phyloP scores from a whole-genome alignment of 306 rosid genomes.

The Pyrus bretschneideri region DNA sequence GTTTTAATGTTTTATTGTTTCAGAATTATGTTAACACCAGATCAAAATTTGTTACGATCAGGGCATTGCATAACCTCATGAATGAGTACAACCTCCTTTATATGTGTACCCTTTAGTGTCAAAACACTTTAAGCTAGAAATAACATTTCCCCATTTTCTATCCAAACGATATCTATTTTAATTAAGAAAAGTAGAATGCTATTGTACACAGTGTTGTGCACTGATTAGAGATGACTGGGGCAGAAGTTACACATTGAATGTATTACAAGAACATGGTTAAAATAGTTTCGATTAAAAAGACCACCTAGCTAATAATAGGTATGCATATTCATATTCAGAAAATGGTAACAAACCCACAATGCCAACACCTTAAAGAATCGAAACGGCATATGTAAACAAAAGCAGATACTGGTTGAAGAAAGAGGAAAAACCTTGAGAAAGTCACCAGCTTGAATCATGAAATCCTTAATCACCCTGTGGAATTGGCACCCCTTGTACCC shows the following conservation, averaged over 20 bases:
- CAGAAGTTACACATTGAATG: neutral
- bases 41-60: neutral
- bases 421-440: constrained; percentile 54
- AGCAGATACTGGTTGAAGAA: neutral
- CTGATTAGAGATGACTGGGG: neutral
- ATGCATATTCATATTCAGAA: neutral
- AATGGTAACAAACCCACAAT: neutral
- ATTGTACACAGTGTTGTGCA: neutral
- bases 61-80: neutral
- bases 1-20: neutral
- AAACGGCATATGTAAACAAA: neutral
- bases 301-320: neutral
- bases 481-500: constrained; percentile 94
- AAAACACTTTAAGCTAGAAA: neutral
- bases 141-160: neutral
- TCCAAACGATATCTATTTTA: neutral
- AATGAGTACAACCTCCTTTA: neutral
- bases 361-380: neutral
- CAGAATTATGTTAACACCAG: neutral
- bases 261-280: neutral
- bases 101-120: neutral
- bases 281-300: neutral
- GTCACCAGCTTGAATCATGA: constrained; percentile 97
- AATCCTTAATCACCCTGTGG: constrained; percentile 97
- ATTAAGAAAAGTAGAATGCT: too few relatives aligned